Evolutionary conservation across 108 stramenopile genomes (phyloP), one percentile per base, ranked within the genome.

Genomic region (Craspedostauros australis): DNA sequence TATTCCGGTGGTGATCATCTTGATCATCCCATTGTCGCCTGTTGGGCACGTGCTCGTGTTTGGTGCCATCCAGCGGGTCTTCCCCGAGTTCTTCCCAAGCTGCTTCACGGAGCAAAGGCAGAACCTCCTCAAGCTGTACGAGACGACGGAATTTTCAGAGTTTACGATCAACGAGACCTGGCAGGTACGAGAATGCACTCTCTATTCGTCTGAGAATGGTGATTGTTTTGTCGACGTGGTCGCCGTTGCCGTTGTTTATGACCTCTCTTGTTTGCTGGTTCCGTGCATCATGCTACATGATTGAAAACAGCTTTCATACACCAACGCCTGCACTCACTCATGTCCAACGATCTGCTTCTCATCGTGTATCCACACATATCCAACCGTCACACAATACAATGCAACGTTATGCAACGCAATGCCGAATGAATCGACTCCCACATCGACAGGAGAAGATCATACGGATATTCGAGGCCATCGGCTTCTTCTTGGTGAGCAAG

Each of bases 21-120:
- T 96, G 44, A 59, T 98, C 19, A 84, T 98, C 48, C 97, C 97
- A n/a, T 69, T 98, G 26, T 73, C 95, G 23, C 97, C 97, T n/a
- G 73, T 96, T 11, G 96, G 96, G 2, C 96, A 98, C 55, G 95
- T 98, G 32, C 70, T 98, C 14, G 89, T 98, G 5, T 98, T 98
- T 65, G 92, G 92, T 38, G 93, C 94, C 19, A 98, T 98, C 52
- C 96, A 95, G 64, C 72, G 96, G 34, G 87, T 96, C 59, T 98
- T 94, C 54, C 96, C 96, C 15, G 94, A 93, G 53, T 98, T 98
- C 61, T 98, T 98, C 66, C 96, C 96, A 22, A 92, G 87, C 59
- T 95, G 95, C 58, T 98, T 91, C 54, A 95, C 96, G 3, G 95
- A 98, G 60, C 72, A 91, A 43, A 70, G 96, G 23, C 96, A 96